Conservation (phyloP, 805 yeast genomes). For the Nakazawaea siamensis region DNA sequence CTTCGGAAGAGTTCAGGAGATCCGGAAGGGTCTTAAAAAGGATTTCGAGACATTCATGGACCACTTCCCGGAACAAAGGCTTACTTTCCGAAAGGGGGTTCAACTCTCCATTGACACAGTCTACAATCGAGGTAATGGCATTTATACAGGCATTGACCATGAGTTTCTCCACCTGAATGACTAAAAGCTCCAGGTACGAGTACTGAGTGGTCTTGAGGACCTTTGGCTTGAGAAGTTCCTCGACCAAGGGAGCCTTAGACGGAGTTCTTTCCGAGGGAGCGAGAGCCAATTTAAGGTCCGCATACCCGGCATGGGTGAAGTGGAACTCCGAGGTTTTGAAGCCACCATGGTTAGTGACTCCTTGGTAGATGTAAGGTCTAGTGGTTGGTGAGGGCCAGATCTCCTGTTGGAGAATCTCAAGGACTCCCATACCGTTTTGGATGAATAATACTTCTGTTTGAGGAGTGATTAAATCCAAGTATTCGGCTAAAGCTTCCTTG, state of each 20-base stretch:
- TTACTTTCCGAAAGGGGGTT: conserved; percentile 27
- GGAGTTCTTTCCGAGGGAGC: conserved; percentile 31
- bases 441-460: conserved; percentile 54
- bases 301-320: conserved; percentile 65
- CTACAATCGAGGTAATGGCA: conserved; percentile 70
- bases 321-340: conserved; percentile 39
- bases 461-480: conserved; percentile 37
- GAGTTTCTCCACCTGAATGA: conserved; percentile 64
- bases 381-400: conserved; percentile 41
- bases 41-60: conserved; percentile 36
- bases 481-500: conserved; percentile 47
- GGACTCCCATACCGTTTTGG: conserved; percentile 84
- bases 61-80: conserved; percentile 29
- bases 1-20: conserved; percentile 23
- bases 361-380: conserved; percentile 61
- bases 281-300: conserved; percentile 50
- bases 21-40: conserved; percentile 24
- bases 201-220: conserved; percentile 21
- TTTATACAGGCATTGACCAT: conserved; percentile 79
- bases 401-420: conserved; percentile 37
- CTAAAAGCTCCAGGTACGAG: conserved; percentile 36
- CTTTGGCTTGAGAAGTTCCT: conserved; percentile 18
- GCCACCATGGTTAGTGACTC: conserved; percentile 81
- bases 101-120: conserved; percentile 73
- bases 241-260: conserved; percentile 12